A percentile compares a stretch with the other conserved stretches of the same genome.
phyloP scores from a whole-genome alignment of 1,284 basidiomycete genomes.

The Cutaneotrichosporon dermatis region DNA sequence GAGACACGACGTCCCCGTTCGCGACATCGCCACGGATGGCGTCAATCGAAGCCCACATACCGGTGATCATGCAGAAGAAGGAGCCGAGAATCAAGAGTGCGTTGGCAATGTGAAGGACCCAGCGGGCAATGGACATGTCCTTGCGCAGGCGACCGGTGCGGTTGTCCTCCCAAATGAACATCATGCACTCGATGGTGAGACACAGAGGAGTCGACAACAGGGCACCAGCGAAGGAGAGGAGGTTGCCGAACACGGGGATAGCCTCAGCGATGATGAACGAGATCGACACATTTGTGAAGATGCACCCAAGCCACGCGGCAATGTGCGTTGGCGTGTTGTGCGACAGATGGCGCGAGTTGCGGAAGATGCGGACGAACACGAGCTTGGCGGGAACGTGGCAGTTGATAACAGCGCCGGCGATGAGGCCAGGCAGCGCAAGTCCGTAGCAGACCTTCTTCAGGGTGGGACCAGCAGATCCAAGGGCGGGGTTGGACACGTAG shows the following conservation, averaged over 20 bases:
- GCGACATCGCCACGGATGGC: conserved; percentile 18
- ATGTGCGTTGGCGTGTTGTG: conserved; percentile 56
- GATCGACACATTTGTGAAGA: conserved; percentile 20
- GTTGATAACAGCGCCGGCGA: conserved; percentile 34
- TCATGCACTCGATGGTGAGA: conserved; percentile 22
- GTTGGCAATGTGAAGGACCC: conserved; percentile 24
- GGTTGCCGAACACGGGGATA: conserved; percentile 25
- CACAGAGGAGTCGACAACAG: conserved; percentile 19
- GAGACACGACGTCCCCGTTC: conserved; percentile 10
- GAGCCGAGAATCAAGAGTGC: conserved; percentile 25
- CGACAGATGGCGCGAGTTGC: conserved; percentile 58
- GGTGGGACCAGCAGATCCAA: conserved; percentile 42
- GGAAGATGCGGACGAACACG: conserved; percentile 59
- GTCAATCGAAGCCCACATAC: conserved; percentile 26
- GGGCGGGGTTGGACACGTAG: conserved; percentile 29
- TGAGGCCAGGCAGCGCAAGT: conserved; percentile 37
- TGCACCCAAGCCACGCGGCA: conserved; percentile 49
- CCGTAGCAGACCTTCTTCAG: conserved; percentile 44
- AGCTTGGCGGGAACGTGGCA: conserved; percentile 55
- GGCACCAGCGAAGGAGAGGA: conserved; percentile 29
- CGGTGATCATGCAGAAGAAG: conserved; percentile 30
- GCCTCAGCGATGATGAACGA: conserved; percentile 20
- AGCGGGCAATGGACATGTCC: conserved; percentile 2
- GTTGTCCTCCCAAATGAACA: conserved; percentile 33
- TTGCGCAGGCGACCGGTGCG: conserved; percentile 4